Evolutionary conservation across 2,329 filamentous ascomycete species (phyloP), one percentile per base, ranked within the genome.

Genomic region (Colletotrichum trifolii): DNA sequence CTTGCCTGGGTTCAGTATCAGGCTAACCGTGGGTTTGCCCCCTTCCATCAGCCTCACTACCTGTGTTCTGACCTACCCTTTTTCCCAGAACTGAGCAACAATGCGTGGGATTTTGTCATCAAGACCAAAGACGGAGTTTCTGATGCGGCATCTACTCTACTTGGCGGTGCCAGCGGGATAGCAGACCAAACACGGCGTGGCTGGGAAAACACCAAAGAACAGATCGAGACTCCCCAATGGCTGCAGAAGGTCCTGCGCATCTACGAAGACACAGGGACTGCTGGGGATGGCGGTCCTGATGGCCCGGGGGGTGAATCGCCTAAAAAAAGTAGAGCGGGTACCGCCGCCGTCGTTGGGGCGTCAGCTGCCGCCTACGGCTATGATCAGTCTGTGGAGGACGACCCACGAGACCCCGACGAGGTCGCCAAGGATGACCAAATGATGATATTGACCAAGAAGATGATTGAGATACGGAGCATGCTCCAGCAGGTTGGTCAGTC

Each of bases 361-460:
- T 89, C 91, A 39, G 92, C 89, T 38, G 87, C 91, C 13, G 93
- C 92, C 0, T 93, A 97, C 74, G 93, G 91, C 42, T 91, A 94
- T 71, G 89, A 93, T 25, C 84, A 90, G 62, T 87, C 88, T 2
- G 79, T 83, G 43, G 88, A 91, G 40, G 88, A 95, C 40, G 87
- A 90, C 68, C 77, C 83, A 5, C 83, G 89, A 60, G 81, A 83
- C 8, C 83, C 81, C 17, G 87, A 90, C 60, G 88, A 91, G 73
- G 84, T 86, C 53, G 92, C 93, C 15, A 89, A 89, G 72, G 96
- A 99, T 73, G 96, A 99, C 75, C 96, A 99, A 78, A 99, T 99
- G 95, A 99, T 99, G 96, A 85, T 97, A 70, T 83, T 99, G 73
- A 99, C 96, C 2, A 95, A 96, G 81, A 98, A 98, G 81, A 99